Evolutionary conservation across 805 yeast genomes (phyloP), one percentile per base, ranked within the genome.

Genomic region (Sugiyamaella chiloensis): DNA sequence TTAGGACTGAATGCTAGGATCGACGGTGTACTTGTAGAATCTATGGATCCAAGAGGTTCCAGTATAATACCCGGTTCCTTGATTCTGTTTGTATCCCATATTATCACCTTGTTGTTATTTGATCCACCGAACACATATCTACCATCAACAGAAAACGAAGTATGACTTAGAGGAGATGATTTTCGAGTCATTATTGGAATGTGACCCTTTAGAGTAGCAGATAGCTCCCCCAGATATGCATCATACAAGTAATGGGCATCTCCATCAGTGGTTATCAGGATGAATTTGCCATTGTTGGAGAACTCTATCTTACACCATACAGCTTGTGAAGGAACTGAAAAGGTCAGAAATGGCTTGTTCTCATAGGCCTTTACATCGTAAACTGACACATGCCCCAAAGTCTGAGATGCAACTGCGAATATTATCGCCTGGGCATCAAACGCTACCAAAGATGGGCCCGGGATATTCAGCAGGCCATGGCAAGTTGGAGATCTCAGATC

Each of bases 391-490:
- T 70, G 71, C 21, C 70, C 64, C 9, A 70, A 59, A 12, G 62
- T 66, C 20, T 71, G 70, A 21, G 73, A 70, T 3, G 75, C 89
- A 11, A 85, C 74, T 0, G 87, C 96, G 65, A 88, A 81, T 0
- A 90, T 85, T 6, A 82, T 68, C 1, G 96, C 96, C 31, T 85
- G 78, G 1, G 96, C 93, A 66, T 91, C 98, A 56, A 81, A 78
- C 0, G 93, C 85, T 9, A 83, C 71, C 23, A 80, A 65, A 3
- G 75, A 66, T 7, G 86, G 81, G 11, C 74, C 71, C 12, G 79
- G 75, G 30, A 77, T 72, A 19, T 78, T 79, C 20, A 82, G 60
- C 3, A 75, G 66, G 0, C 95, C 93, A 49, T 53, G 52, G 30
- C 50, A 51, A 2, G 50, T 43, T 3, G 48, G 26, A 0, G 84